Evolutionary conservation across 2,329 filamentous ascomycete species (phyloP).

Genomic region (Saccharata proteae): DNA sequence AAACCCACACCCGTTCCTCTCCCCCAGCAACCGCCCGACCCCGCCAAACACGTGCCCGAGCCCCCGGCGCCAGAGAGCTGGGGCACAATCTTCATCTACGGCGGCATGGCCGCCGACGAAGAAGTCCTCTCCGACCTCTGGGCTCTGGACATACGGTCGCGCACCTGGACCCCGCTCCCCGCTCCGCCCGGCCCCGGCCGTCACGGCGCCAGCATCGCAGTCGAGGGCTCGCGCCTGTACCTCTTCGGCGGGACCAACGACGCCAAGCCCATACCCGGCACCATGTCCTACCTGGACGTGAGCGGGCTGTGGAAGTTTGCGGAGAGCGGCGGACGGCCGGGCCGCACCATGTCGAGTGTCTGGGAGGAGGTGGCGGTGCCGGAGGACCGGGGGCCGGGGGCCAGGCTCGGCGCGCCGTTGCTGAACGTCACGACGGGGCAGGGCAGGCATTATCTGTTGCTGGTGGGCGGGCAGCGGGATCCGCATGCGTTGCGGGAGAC

Average conservation of each 20-base stretch:
- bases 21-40: constrained; percentile 30
- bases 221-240: constrained; percentile 36
- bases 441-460: constrained; percentile 40
- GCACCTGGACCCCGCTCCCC: constrained; percentile 40
- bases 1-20: too few relatives aligned
- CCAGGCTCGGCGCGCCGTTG: constrained; percentile 32
- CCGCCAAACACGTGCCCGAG: constrained; percentile 28
- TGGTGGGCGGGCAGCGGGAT: constrained; percentile 33
- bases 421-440: constrained; percentile 38
- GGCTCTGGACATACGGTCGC: constrained; percentile 37
- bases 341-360: constrained; percentile 15
- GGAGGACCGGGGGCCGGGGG: constrained; percentile 24
- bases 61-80: constrained; percentile 28
- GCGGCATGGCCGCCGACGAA: constrained; percentile 25
- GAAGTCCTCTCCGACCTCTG: constrained; percentile 34
- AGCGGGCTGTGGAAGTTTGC: constrained; percentile 23
- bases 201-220: constrained; percentile 29
- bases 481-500: not conserved
- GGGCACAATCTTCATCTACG: constrained; percentile 40
- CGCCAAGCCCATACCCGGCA: constrained; percentile 12
- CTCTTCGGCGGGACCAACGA: constrained; percentile 28
- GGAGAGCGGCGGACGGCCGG: constrained; percentile 22
- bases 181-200: constrained; percentile 26
- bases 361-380: constrained; percentile 19
- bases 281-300: constrained; percentile 20